Conservation (phyloP, 305 asterid genomes). For the Fraxinus albicans region DNA sequence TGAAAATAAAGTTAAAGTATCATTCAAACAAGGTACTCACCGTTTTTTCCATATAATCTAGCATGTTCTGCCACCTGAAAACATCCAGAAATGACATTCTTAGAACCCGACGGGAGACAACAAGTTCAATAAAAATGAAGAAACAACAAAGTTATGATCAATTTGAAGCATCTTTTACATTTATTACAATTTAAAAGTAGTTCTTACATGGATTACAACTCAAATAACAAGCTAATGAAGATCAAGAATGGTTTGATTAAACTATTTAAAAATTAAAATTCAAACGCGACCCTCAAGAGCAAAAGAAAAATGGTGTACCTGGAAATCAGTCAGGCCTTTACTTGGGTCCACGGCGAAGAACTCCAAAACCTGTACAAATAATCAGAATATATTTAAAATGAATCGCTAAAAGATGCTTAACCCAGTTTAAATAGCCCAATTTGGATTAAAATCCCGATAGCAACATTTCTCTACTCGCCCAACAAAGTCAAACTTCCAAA, state of each 20-base stretch:
- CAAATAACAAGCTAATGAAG: background rate
- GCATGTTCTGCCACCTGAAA: conserved; percentile 74
- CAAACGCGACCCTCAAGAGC: conserved; percentile 4
- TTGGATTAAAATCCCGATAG: background rate
- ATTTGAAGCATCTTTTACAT: background rate
- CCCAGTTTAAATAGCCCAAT: background rate
- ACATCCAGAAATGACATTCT: conserved; percentile 21
- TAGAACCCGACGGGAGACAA: background rate
- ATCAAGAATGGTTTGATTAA: conserved; percentile 7
- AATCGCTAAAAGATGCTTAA: background rate
- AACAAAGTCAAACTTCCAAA: background rate
- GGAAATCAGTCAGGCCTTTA: conserved; percentile 76
- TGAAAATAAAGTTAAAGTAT: conserved; percentile 10
- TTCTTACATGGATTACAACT: background rate
- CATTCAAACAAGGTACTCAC: conserved; percentile 33
- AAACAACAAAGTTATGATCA: background rate
- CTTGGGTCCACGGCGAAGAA: conserved; percentile 75
- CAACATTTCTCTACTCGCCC: background rate
- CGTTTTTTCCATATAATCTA: conserved; percentile 75
- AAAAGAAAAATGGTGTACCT: conserved; percentile 40
- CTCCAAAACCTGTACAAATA: conserved; percentile 61
- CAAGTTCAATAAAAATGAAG: background rate
- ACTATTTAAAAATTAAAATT: background rate
- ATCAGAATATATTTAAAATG: conserved; percentile 3
- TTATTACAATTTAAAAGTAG: background rate